Evolutionary conservation across 2,329 filamentous ascomycete species (phyloP), one percentile per base, ranked within the genome.

Genomic region (Aspergillus sojae): DNA sequence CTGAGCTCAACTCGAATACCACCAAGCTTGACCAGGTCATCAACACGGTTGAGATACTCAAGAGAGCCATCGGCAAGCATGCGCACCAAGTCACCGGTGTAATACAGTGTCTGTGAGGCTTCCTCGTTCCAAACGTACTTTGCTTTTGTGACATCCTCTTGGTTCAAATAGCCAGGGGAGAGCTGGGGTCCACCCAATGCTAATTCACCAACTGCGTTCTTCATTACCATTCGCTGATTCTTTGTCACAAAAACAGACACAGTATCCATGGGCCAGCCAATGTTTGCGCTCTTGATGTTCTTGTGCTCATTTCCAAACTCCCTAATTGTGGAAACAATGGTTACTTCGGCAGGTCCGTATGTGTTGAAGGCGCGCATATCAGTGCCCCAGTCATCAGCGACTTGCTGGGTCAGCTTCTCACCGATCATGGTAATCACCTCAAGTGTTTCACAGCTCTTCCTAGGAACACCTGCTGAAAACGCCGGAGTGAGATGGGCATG

Each of bases 331-430:
- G 74, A 74, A 19, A 75, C 71, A 23, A 77, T 70, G 1, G 74
- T 76, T 5, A 69, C 72, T 63, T 81, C 79, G 2, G 76, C 73
- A 4, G 79, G 78, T 1, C 79, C 79, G 54, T 80, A 81, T 1
- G 74, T 73, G 60, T 80, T 80, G 64, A 72, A 75, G 1, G 75
- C 70, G n/a, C 71, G 64, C 62, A 78, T 75, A 57, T 75, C 58
- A 7, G 70, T 69, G 16, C 74, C 74, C 79, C 79, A 81, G 43
- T 76, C 74, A 59, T 78, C 74, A 10, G 74, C 74, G 21, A 78
- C 74, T 58, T 59, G 36, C 45, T 72, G 72, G 4, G 74, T 70
- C 43, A 78, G 53, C 58, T 73, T 75, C 59, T 78, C 76, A 23
- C 76, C 76, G 23, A 76, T 75, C 70, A 76, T 75, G 12, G 74